Base-by-base conservation (phyloP, 1,284 basidiomycete species). In the Earliella scabrosa region DNA sequence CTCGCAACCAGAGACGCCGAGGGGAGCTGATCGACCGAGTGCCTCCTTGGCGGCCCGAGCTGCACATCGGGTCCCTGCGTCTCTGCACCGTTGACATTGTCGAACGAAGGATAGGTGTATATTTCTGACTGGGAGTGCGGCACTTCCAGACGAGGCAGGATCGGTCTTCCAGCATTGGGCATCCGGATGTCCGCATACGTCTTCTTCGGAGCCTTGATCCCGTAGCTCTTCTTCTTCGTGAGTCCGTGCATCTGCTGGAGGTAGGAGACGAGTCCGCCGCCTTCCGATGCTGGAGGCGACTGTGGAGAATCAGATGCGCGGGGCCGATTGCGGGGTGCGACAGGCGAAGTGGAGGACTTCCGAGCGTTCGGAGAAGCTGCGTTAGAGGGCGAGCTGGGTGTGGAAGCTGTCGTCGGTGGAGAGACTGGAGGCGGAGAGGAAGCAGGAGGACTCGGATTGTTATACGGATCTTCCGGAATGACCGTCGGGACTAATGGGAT, bases 171-270 rank as follows among this genome's bases (percentile, higher is more conserved):
- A 6, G 58, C 43, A 36, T 54, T 58, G n/a, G 63, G 53, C 18
- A 65, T 48, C 18, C 63, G 59, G 4, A 57, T 38, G 27, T 71
- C 69, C 8, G 57, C 59, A 7, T 63, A 54, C 2, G 60, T 55
- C 38, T 67, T 65, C 56, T 68, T 68, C 32, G 54, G 58, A 16
- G 54, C 59, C 54, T 67, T 69, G 9, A 60, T 50, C 2, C 65
- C 64, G 35, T 67, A 66, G 31, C 57, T 67, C 50, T 69, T 62
- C 54, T 69, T 70, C 57, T 72, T 72, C 8, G 68, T 68, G 20
- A 72, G 54, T 7, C 70, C 70, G 45, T 72, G 69, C 62, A 68
- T 66, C 45, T 69, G 67, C 56, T 71, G 68, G n/a, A 72, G 63
- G 52, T 68, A 71, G 16, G 63, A 66, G 36, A 72, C 70, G 9